Base-by-base conservation (phyloP, 257 asterid genomes). In the Anisodus tanguticus region DNA sequence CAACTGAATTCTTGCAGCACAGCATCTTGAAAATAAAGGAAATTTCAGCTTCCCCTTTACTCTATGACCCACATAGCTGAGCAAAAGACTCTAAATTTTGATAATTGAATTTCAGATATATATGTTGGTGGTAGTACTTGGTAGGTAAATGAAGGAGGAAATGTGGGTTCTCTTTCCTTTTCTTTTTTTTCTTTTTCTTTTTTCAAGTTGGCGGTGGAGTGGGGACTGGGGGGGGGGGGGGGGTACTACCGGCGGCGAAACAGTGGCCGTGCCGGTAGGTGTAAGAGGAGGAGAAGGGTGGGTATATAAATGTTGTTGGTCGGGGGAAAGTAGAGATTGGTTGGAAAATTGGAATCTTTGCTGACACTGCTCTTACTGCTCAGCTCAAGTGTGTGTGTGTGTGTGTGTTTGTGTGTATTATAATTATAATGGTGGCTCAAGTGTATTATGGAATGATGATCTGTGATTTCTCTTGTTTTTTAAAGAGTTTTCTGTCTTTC, bases 1-100 rank as follows among this genome's bases (percentile, higher is more conserved):
- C 86, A 10, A 87, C 88, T 57, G 87, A 79, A 45, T 85, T 91
- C 87, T 87, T 93, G 86, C 91, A 87, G 90, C 97, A 94, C 83
- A 90, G 84, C 97, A 94, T 94, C 83, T 83, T 89, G 6, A 31
- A 66, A 8, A 69, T 74, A 31, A 47, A 64, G 31, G 8, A 60
- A 58, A 6, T 19, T 69, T 15, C 76, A 43, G 81, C 19, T 47
- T 19, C 13, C 60, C 41, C 69, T 83, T 53, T 13, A 47, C 49
- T 49, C 5, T 8, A 26, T 31, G 15, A 57, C 31, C 19, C 39
- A n/a, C 69, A 45, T 77, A 17, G 77, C 4, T 15, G 45, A 77
- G 74, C 35, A 19, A 67, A 57, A 78, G 13, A 62, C 13, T 0
- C 49, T 11, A 6, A 12, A 5, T 39, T 39, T 69, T n/a, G 15